phyloP scores from a whole-genome alignment of 441 rosid species.

The Erodium moschatum region DNA sequence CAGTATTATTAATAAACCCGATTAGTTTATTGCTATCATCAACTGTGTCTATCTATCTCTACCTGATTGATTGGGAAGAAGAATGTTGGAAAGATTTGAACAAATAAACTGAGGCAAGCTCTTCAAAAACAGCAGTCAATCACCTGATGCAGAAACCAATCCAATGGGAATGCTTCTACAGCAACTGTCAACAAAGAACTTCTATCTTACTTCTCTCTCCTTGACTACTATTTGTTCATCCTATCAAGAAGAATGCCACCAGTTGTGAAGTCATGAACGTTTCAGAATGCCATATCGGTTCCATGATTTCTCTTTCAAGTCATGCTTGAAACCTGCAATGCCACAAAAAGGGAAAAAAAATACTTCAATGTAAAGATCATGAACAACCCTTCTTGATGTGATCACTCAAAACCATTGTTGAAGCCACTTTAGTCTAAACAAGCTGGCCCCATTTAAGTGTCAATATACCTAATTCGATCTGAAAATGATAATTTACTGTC shows the following conservation, averaged over 20 bases:
- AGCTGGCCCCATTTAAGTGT: neutral
- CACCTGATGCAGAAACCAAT: slow-evolving; percentile 2
- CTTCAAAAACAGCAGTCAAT: neutral
- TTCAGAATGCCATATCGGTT: neutral
- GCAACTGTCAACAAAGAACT: neutral
- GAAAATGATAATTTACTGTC: neutral
- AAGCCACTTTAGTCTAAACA: neutral
- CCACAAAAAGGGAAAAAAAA: neutral
- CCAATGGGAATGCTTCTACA: neutral
- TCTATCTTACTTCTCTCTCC: neutral
- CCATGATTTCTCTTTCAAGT: neutral
- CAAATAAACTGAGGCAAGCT: neutral
- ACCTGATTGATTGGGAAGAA: neutral
- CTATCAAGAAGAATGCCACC: neutral
- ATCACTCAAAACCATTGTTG: neutral
- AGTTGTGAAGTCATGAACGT: neutral
- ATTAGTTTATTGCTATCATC: neutral
- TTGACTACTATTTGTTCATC: neutral
- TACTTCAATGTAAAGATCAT: neutral
- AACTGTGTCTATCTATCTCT: neutral
- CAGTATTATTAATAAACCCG: neutral
- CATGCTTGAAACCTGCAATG: neutral
- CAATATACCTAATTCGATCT: neutral
- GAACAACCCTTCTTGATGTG: neutral
- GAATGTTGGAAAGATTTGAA: neutral